Base-by-base conservation (phyloP, 371 early-diverging fungal genomes). In the Fennellomyces sp. region DNA sequence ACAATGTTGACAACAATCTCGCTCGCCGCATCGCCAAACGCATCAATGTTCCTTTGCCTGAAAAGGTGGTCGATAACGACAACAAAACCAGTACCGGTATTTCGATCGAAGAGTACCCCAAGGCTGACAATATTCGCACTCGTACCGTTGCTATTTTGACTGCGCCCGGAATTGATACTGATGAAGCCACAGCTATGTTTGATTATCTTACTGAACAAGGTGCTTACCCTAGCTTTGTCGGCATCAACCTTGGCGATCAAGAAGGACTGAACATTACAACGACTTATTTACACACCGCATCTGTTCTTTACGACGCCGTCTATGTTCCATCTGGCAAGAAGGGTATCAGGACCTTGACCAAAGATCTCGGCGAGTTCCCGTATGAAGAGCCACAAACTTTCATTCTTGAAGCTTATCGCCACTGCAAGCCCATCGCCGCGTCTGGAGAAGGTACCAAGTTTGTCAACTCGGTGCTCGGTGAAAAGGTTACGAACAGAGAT, bases 1-100 rank as follows among this genome's bases (percentile, higher is more conserved):
- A 78, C 66, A 63, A 63, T 42, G 66, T 79, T 8, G 79, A 78
- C 52, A 70, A 75, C n/a, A 36, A 60, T 31, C 64, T 82, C n/a
- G 75, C 79, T 21, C 54, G 59, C 23, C 66, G 73, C 49, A 64
- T 82, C 28, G 82, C 79, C 23, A 50, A 60, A 47, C 66, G 52
- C 25, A 53, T 76, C n/a, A 70, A 66, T 61, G 72, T 73, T 26
- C 52, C 56, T 0, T 57, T 58, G 13, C 77, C 77, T 26, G 65
- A 64, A 0, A 68, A 63, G 52, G 50, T 65, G 6, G 54, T 56
- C 11, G 67, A 67, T 1, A 73, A 70, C 51, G 23, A 45, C 12
- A 61, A 64, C 25, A 12, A 68, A 47, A 67, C 68, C 0, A 45
- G 58, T 13, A 49, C 54, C n/a, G 73, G 73, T 36, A 42, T 76